Base-by-base conservation (phyloP, 2,329 filamentous ascomycete species). In the Zymoseptoria crescenta region DNA sequence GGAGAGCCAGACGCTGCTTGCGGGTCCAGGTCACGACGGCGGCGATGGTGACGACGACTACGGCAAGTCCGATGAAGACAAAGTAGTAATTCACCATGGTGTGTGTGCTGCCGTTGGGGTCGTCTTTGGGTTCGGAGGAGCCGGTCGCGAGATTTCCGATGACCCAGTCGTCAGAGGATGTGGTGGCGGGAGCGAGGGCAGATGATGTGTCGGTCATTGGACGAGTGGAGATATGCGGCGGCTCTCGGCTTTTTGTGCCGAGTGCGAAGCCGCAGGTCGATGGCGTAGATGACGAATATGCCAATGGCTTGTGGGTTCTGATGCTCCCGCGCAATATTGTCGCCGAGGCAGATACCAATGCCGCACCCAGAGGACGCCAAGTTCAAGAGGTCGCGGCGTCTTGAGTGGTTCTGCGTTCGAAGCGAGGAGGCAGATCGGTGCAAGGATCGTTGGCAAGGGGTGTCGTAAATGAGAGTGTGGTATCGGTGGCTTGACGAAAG, bases 31-130 rank as follows among this genome's bases (percentile, higher is more conserved):
- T 45, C 35, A 45, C 74, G 59, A 81, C 69, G 58, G 77, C 71
- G 54, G 83, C 66, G 10, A 79, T 74, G 24, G 24, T 19, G 13
- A 29, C 74, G 59, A 81, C 68, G 57, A 77, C 71, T 52, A 83
- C 66, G 13, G 79, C 74, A 21, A 85, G 74, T 27, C 81, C 76
- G 53, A 86, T 76, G 73, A 83, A 84, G 64, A 81, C 76, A 70
- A 84, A 81, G 63, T 81, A 82, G 64, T 80, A 77, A 60, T 77
- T 74, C 56, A 77, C 74, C 3, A 79, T 52, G 35, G 13, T 56
- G 48, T 49, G 54, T 50, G 49, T 28, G 9, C 30, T 27, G 52
- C 45, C 35, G 54, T 8, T 30, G 20, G 41, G 41, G 19, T 56
- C 21, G 56, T 55, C 58, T 29, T 19, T 58, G 27, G 49, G 30